phyloP scores from a whole-genome alignment of 805 yeast genomes.

The Wickerhamiella azymoides region DNA sequence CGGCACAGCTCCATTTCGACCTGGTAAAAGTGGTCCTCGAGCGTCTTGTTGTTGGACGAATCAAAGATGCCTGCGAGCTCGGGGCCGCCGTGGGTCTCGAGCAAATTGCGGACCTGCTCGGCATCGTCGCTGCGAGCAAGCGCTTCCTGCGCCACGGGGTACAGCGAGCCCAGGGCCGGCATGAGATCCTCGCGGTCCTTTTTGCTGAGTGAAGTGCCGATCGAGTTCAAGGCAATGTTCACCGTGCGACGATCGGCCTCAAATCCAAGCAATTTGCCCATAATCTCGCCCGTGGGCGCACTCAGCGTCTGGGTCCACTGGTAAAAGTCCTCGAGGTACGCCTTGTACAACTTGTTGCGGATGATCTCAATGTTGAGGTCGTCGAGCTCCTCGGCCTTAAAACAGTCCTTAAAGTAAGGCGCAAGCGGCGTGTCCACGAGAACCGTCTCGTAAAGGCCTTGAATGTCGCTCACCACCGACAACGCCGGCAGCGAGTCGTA shows the following conservation, averaged over 20 bases:
- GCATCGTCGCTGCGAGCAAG: conserved; percentile 70
- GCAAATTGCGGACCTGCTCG: conserved; percentile 51
- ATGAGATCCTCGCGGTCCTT: conserved; percentile 59
- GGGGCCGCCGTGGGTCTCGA: conserved; percentile 20
- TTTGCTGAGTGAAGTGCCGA: conserved; percentile 63
- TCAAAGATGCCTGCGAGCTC: conserved; percentile 32
- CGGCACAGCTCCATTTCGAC: conserved; percentile 85
- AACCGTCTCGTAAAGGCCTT: conserved; percentile 83
- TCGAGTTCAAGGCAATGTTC: conserved; percentile 80
- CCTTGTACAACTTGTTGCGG: conserved; percentile 81
- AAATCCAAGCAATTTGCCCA: conserved; percentile 64
- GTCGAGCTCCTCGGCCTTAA: conserved; percentile 77
- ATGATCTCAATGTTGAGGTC: conserved; percentile 92
- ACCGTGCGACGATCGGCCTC: conserved; percentile 94
- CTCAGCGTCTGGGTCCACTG: conserved; percentile 52
- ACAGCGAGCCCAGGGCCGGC: conserved; percentile 72
- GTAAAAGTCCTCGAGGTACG: conserved; percentile 79
- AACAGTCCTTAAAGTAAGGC: conserved; percentile 83
- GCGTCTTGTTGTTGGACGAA: conserved; percentile 37
- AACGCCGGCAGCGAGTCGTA: conserved; percentile 94
- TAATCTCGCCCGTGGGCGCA: conserved; percentile 66
- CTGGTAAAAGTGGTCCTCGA: conserved; percentile 90
- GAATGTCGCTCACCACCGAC: conserved; percentile 87
- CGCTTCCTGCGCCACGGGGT: conserved; percentile 51
- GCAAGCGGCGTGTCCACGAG: conserved; percentile 95